These are phyloP conservation scores for Hortaea sp. DNA, from an alignment of 2,329 filamentous ascomycete genomes.

Conservation along the genomic window DNA sequence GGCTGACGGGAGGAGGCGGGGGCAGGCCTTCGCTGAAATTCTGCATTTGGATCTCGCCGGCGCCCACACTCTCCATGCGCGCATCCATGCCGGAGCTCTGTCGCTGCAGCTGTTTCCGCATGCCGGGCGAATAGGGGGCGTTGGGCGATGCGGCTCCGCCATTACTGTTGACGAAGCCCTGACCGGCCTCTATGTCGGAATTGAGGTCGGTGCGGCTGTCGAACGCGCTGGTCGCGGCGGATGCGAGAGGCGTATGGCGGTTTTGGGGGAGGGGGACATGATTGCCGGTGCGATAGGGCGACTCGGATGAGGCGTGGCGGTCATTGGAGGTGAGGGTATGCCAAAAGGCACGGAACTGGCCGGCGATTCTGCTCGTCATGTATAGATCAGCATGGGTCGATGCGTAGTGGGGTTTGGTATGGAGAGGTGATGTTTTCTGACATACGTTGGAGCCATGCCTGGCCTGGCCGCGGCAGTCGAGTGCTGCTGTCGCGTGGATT, in stretches of 20 bases:
- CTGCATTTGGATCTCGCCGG: conserved; percentile 90
- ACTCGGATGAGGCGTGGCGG: conserved; percentile 86
- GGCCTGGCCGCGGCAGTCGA: background rate
- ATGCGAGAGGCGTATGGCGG: conserved; percentile 72
- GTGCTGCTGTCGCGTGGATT: too few species aligned
- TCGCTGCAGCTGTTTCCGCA: conserved; percentile 64
- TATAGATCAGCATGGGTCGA: background rate
- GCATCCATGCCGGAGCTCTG: conserved; percentile 29
- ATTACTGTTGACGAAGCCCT: conserved; percentile 52
- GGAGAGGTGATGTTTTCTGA: background rate
- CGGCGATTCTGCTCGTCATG: conserved; percentile 40
- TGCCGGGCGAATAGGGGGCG: conserved; percentile 79
- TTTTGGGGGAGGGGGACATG: conserved; percentile 81
- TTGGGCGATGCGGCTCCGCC: conserved; percentile 44
- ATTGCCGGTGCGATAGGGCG: conserved; percentile 79
- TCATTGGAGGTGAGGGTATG: conserved; percentile 66
- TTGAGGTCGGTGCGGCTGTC: conserved; percentile 81
- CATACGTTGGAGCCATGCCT: background rate
- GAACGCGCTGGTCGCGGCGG: conserved; percentile 72
- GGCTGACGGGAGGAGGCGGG: conserved; percentile 73
- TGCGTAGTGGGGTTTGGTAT: background rate
- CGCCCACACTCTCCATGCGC: conserved; percentile 61
- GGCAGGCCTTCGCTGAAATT: conserved; percentile 86
- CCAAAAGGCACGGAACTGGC: conserved; percentile 84
- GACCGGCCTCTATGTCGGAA: conserved; percentile 52